Percentiles rank a stretch among this genome's conserved stretches.
These are phyloP conservation scores for Bromus sterilis DNA, from an alignment of 176 grass and related monocot genomes.

Conservation along the genomic window DNA sequence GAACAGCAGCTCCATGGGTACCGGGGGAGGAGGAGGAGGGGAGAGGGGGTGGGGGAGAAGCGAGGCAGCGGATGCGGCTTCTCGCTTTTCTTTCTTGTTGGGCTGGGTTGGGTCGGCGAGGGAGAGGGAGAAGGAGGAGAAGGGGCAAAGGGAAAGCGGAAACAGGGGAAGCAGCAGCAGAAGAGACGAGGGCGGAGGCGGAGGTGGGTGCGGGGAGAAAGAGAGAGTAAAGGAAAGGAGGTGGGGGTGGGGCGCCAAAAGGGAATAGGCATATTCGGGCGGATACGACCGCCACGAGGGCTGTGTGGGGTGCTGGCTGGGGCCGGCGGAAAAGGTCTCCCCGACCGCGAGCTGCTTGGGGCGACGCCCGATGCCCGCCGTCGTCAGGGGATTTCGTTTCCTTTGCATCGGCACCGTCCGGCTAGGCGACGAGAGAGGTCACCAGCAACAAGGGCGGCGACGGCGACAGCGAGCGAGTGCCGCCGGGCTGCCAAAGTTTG, in stretches of 20 bases:
- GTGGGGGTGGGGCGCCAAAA: constrained; percentile 42
- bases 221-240: neutral
- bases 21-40: neutral
- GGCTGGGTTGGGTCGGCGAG: constrained; percentile 20
- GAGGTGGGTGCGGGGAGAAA: too few relatives aligned
- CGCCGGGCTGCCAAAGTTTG: neutral
- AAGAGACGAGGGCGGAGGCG: neutral
- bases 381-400: constrained; percentile 4
- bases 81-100: constrained; percentile 7
- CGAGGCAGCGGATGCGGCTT: neutral
- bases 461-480: neutral
- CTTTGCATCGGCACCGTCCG: neutral
- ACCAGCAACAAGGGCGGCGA: neutral
- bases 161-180: neutral
- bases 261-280: constrained; percentile 58
- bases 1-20: constrained; percentile 53
- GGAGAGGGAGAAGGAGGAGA: too few relatives aligned
- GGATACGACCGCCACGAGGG: constrained; percentile 49
- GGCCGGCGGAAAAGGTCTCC: constrained; percentile 3
- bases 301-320: neutral
- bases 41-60: neutral
- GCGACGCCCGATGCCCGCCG: neutral
- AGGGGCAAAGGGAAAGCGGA: neutral
- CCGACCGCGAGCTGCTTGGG: constrained; percentile 18
- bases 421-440: neutral